Percentiles rank a stretch among this genome's conserved stretches.
phyloP scores from a whole-genome alignment of 2,329 filamentous ascomycete species.

The Ceratocystis variospora region DNA sequence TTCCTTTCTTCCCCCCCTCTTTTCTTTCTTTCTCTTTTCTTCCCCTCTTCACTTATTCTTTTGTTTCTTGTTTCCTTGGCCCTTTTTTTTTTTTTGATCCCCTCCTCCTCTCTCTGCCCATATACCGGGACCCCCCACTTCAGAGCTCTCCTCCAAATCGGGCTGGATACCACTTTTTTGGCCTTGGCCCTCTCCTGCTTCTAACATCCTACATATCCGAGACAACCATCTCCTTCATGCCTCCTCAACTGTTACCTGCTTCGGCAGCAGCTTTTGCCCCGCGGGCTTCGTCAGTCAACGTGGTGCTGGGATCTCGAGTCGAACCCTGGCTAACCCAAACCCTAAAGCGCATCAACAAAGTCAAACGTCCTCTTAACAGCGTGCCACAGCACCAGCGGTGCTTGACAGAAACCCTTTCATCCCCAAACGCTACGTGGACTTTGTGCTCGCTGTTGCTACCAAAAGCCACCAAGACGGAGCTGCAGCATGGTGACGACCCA shows the following conservation, averaged over 20 bases:
- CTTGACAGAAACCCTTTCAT: conserved; percentile 86
- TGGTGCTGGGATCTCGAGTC: conserved; percentile 81
- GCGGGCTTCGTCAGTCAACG: conserved; percentile 76
- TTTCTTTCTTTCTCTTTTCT: conserved; percentile 12
- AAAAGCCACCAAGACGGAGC: conserved; percentile 73
- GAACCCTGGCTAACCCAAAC: conserved; percentile 96
- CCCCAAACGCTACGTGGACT: conserved; percentile 83
- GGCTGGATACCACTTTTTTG: conserved; percentile 10
- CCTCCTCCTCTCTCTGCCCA: conserved; percentile 20
- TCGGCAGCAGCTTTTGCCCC: conserved; percentile 95
- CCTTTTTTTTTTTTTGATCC: conserved; percentile 21
- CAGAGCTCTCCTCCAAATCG: background rate
- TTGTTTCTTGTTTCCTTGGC: conserved; percentile 24
- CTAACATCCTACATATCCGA: conserved; percentile 7
- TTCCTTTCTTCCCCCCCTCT: conserved; percentile 10
- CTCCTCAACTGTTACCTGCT: conserved; percentile 81
- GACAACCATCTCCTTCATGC: conserved; percentile 45
- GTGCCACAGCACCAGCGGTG: conserved; percentile 91
- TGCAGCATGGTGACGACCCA: conserved; percentile 55
- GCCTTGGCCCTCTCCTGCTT: conserved; percentile 15
- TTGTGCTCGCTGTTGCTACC: conserved; percentile 84
- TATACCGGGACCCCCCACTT: conserved; percentile 8
- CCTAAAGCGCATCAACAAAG: conserved; percentile 87
- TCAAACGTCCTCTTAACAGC: conserved; percentile 95
- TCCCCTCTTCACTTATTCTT: conserved; percentile 5